phyloP scores from a whole-genome alignment of 345 rosid species.

The Salix caprea region DNA sequence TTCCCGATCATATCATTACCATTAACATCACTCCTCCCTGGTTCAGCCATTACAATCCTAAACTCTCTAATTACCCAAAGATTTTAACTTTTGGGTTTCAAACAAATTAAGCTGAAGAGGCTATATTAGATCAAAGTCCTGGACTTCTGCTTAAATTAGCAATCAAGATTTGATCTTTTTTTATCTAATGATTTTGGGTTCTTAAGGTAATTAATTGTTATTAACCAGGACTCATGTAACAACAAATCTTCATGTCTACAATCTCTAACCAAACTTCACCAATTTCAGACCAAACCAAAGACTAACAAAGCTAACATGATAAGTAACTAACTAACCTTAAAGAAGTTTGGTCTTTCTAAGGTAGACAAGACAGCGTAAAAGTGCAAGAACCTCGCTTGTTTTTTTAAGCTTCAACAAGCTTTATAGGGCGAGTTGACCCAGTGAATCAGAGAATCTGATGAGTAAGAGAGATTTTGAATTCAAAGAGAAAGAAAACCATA shows the following conservation, averaged over 20 bases:
- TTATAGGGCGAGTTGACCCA: constrained; percentile 14
- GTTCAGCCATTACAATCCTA: constrained; percentile 43
- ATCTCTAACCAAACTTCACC: constrained; percentile 12
- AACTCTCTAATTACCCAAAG: constrained; percentile 19
- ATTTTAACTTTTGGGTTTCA: constrained; percentile 5
- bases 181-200: background rate
- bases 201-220: constrained; percentile 2
- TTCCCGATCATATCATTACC: constrained; percentile 31
- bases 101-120: background rate
- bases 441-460: constrained; percentile 7
- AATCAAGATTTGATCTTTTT: constrained; percentile 2
- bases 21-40: constrained; percentile 12
- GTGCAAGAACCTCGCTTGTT: constrained; percentile 20
- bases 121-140: background rate
- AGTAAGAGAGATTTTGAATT: constrained; percentile 11
- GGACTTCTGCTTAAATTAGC: background rate
- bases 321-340: background rate
- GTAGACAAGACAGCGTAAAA: background rate
- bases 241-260: constrained; percentile 22
- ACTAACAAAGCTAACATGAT: constrained; percentile 15
- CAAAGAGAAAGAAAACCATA: constrained; percentile 23
- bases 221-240: constrained; percentile 31
- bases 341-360: background rate
- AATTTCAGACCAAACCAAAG: constrained; percentile 31
- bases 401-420: background rate